phyloP scores from a whole-genome alignment of 2,329 filamentous ascomycete genomes.

The Septoria linicola region DNA sequence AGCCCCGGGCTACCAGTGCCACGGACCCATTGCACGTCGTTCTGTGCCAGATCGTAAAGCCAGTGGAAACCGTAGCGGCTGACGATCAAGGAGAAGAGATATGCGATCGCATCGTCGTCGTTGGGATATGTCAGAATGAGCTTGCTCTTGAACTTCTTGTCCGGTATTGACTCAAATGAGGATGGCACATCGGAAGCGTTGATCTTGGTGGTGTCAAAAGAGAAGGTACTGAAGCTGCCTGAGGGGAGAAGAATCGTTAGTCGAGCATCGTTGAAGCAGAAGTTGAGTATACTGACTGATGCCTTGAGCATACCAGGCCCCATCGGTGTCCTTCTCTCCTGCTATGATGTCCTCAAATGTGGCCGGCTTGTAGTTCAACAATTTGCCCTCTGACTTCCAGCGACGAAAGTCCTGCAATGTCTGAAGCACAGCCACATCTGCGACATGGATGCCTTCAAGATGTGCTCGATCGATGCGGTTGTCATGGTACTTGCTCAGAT shows the following conservation, averaged over 20 bases:
- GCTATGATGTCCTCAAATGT: slow-evolving; percentile 48
- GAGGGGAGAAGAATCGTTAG: not conserved
- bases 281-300: slow-evolving; percentile 34
- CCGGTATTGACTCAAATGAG: slow-evolving; percentile 47
- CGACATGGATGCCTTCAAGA: slow-evolving; percentile 41
- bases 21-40: slow-evolving; percentile 55
- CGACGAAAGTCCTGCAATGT: slow-evolving; percentile 54
- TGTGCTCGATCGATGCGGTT: slow-evolving; percentile 42
- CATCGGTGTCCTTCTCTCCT: slow-evolving; percentile 45
- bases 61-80: slow-evolving; percentile 45
- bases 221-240: slow-evolving; percentile 26
- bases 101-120: slow-evolving; percentile 58
- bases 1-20: slow-evolving; percentile 46
- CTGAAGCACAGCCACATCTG: slow-evolving; percentile 52
- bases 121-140: slow-evolving; percentile 58
- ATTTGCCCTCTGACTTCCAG: slow-evolving; percentile 50
- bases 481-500: slow-evolving; percentile 58
- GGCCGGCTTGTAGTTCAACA: slow-evolving; percentile 52
- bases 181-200: slow-evolving; percentile 34
- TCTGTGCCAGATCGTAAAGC: slow-evolving; percentile 47
- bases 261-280: slow-evolving; percentile 31
- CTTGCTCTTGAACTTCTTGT: slow-evolving; percentile 55
- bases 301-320: slow-evolving; percentile 47
- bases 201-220: slow-evolving; percentile 41
- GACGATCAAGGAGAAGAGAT: slow-evolving; percentile 49